Evolutionary conservation across 345 rosid species (phyloP).

Genomic region (Microthlaspi erraticum): DNA sequence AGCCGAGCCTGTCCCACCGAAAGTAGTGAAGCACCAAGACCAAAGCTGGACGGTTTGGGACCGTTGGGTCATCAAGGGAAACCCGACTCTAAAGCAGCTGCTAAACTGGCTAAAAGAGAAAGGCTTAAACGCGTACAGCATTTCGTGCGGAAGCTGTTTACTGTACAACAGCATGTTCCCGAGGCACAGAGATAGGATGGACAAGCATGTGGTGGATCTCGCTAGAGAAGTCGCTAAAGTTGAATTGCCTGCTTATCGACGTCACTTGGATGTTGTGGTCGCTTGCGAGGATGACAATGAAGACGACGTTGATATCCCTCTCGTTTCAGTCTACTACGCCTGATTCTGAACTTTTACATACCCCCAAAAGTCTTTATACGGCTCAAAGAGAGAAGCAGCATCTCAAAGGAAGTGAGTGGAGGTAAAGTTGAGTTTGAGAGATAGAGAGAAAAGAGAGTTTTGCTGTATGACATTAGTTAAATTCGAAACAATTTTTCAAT

Average conservation of each 20-base stretch:
- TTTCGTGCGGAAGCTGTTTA: slow-evolving; percentile 87
- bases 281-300: slow-evolving; percentile 92
- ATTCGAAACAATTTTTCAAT: slow-evolving; percentile 2
- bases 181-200: slow-evolving; percentile 82
- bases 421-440: slow-evolving; percentile 2
- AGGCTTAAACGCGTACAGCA: slow-evolving; percentile 90
- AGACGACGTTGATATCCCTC: slow-evolving; percentile 89
- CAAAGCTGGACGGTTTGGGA: slow-evolving; percentile 99
- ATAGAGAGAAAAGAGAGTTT: slow-evolving; percentile 32
- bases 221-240: slow-evolving; percentile 85
- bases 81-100: slow-evolving; percentile 78
- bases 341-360: slow-evolving; percentile 28
- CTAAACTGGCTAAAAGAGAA: slow-evolving; percentile 78
- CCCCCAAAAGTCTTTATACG: slow-evolving; percentile 15
- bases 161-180: slow-evolving; percentile 91
- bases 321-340: slow-evolving; percentile 74
- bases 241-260: slow-evolving; percentile 70
- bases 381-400: neutral
- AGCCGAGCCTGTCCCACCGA: slow-evolving; percentile 96
- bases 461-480: slow-evolving; percentile 38
- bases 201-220: slow-evolving; percentile 74
- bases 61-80: slow-evolving; percentile 74
- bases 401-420: neutral
- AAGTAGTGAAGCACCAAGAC: slow-evolving; percentile 80
- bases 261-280: slow-evolving; percentile 87